A percentile compares a stretch with the other conserved stretches of the same genome.
Evolutionary conservation across 345 rosid genomes (phyloP).

Genomic region (Moricandia arvensis): DNA sequence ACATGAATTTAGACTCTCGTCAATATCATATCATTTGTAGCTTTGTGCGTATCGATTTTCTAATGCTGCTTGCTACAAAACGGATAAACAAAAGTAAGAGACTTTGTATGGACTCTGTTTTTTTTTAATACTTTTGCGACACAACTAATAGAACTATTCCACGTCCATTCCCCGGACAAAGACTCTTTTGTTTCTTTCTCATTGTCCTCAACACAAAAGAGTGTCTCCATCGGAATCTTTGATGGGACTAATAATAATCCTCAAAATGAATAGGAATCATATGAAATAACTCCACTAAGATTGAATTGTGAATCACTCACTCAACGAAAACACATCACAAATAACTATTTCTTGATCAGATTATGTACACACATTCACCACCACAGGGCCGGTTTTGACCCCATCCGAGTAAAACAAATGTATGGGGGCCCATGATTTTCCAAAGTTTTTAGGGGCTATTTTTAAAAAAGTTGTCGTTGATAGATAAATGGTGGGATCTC

Average conservation of each 20-base stretch:
- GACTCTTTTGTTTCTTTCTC: constrained; percentile 11
- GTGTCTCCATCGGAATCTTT: constrained; percentile 18
- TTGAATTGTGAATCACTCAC: not conserved
- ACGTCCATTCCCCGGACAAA: not conserved
- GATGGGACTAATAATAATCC: constrained; percentile 4
- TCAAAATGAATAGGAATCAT: not conserved
- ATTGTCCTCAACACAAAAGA: constrained; percentile 1
- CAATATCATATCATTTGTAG: constrained; percentile 19
- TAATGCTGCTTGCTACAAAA: not conserved
- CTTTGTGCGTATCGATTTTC: constrained; percentile 4
- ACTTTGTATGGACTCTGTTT: constrained; percentile 20
- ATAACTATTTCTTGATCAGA: not conserved
- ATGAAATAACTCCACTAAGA: not conserved
- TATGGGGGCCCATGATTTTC: no score
- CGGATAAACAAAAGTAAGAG: not conserved
- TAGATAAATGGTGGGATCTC: no score
- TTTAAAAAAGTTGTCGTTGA: no score
- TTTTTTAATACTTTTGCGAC: not conserved
- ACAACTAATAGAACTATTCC: not conserved
- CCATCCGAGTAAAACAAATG: no score
- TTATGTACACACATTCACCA: constrained; percentile 12
- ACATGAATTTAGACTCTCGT: constrained; percentile 30
- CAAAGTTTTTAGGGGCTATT: no score
- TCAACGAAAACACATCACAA: not conserved
- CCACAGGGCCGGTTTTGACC: no score